Conservation (phyloP, 768 basidiomycete genomes). For the Kwoniella botswanensis region DNA sequence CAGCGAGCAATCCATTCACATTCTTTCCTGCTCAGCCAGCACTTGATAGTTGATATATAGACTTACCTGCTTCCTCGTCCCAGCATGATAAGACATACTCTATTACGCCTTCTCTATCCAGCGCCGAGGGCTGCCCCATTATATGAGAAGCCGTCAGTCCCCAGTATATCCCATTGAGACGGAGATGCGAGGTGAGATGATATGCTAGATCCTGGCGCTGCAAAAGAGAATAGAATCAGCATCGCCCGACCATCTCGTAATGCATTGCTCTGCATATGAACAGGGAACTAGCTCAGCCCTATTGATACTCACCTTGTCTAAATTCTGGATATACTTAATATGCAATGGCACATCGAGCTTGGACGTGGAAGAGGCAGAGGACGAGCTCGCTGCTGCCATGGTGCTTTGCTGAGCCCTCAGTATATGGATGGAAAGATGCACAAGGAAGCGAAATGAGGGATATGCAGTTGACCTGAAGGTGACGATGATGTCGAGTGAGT, state of each 20-base stretch:
- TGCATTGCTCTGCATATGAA: too few relatives aligned
- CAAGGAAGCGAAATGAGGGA: not conserved
- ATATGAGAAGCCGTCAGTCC: conserved; percentile 84
- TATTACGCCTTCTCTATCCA: conserved; percentile 82
- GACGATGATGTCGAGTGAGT: conserved; percentile 7
- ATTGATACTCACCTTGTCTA: conserved; percentile 69
- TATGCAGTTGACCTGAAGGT: not conserved
- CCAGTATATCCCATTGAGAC: conserved; percentile 97
- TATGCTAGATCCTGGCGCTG: conserved; percentile 80
- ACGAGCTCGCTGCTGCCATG: conserved; percentile 1
- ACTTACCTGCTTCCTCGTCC: conserved; percentile 82
- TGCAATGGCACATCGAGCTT: conserved; percentile 66
- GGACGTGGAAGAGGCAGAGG: conserved; percentile 2
- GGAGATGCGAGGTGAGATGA: conserved; percentile 88
- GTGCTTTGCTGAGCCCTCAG: not conserved
- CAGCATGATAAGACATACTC: conserved; percentile 92
- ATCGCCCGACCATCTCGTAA: too few relatives aligned
- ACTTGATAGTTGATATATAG: too few relatives aligned
- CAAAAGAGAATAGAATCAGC: too few relatives aligned
- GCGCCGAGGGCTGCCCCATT: conserved; percentile 76
- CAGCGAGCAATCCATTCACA: not conserved
- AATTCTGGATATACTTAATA: conserved; percentile 74
- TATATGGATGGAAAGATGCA: not conserved
- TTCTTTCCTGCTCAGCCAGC: too few relatives aligned
- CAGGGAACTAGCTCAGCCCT: too few relatives aligned